These are phyloP conservation scores for Metschnikowia continentalis DNA, from an alignment of 805 yeast genomes.

Conservation along the genomic window DNA sequence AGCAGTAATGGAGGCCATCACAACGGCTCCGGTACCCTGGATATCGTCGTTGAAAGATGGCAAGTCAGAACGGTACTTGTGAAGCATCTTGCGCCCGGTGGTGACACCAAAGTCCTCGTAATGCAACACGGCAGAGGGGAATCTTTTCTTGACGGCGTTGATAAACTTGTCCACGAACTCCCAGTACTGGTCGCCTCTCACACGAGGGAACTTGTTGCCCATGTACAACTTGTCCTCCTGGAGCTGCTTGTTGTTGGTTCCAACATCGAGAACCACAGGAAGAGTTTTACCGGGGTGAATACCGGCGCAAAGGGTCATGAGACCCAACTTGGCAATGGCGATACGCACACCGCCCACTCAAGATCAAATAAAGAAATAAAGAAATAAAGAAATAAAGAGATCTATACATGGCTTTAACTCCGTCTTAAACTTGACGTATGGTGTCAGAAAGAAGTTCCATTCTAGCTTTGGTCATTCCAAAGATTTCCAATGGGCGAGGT, in stretches of 20 bases:
- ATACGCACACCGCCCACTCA: constrained; percentile 96
- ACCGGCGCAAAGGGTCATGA: constrained; percentile 97
- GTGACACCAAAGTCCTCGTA: constrained; percentile 95
- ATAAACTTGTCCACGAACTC: constrained; percentile 79
- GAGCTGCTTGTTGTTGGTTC: constrained; percentile 82
- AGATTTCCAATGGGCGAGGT: no score
- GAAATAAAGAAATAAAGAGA: no score
- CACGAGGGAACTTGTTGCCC: constrained; percentile 86
- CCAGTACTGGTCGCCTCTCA: constrained; percentile 83
- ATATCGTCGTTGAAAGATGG: constrained; percentile 97
- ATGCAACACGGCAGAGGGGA: constrained; percentile 88
- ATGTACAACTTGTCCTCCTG: constrained; percentile 82
- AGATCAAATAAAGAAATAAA: no score
- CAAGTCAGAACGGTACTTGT: constrained; percentile 63
- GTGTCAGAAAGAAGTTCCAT: no score
- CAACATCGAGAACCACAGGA: constrained; percentile 88
- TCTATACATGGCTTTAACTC: no score
- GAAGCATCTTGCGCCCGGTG: constrained; percentile 81
- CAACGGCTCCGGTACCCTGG: constrained; percentile 99
- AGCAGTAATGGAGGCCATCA: constrained; percentile 92
- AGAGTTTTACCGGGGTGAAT: constrained; percentile 92
- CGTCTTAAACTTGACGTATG: no score
- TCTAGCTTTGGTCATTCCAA: no score
- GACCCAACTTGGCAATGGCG: constrained; percentile 84
- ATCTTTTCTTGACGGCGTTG: constrained; percentile 61